phyloP scores from a whole-genome alignment of 306 rosid species.

The Inga leiocalycina region DNA sequence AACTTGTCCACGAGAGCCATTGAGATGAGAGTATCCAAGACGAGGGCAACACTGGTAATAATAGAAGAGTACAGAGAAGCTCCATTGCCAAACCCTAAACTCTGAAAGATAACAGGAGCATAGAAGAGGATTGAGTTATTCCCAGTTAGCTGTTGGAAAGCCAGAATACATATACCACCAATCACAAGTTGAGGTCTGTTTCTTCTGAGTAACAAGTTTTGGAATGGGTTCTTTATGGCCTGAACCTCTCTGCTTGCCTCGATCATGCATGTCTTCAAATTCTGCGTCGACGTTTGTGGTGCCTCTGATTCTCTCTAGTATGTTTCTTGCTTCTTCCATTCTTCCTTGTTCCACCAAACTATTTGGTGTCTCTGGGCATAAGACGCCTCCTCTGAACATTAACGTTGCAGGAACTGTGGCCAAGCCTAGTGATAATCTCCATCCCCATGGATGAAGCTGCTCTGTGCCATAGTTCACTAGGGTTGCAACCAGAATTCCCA shows the following conservation, averaged over 20 bases:
- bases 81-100: slow-evolving; percentile 63
- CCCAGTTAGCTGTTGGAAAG: slow-evolving; percentile 77
- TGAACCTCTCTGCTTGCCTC: slow-evolving; percentile 62
- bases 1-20: slow-evolving; percentile 59
- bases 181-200: slow-evolving; percentile 64
- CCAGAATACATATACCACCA: slow-evolving; percentile 66
- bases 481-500: slow-evolving; percentile 71
- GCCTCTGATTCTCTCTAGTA: slow-evolving; percentile 77
- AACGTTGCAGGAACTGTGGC: slow-evolving; percentile 75
- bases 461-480: slow-evolving; percentile 67
- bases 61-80: slow-evolving; percentile 61
- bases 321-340: slow-evolving; percentile 65
- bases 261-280: slow-evolving; percentile 56
- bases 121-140: slow-evolving; percentile 74
- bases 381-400: slow-evolving; percentile 83
- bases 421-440: slow-evolving; percentile 89
- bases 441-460: slow-evolving; percentile 78
- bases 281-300: slow-evolving; percentile 63
- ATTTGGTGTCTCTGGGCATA: slow-evolving; percentile 91
- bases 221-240: slow-evolving; percentile 51
- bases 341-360: slow-evolving; percentile 85
- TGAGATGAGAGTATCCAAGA: slow-evolving; percentile 63
- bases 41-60: slow-evolving; percentile 61
- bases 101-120: slow-evolving; percentile 74
- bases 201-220: slow-evolving; percentile 48